These are phyloP conservation scores for Syncephalastrum racemosum DNA, from an alignment of 371 early-diverging fungal genomes.

Conservation along the genomic window DNA sequence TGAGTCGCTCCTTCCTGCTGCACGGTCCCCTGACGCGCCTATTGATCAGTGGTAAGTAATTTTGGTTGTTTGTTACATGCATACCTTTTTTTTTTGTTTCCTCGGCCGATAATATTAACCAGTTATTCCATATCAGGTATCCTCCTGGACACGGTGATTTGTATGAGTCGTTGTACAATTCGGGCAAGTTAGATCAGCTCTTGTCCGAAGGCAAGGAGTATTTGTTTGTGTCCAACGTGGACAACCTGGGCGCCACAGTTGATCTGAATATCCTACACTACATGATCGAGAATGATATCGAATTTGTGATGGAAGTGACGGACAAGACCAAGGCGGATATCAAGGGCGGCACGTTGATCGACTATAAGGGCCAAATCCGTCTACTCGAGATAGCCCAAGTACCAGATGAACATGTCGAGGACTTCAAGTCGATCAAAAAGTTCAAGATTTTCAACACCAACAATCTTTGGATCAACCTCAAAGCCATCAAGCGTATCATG, in stretches of 20 bases:
- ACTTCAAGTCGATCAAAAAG: slow-evolving; percentile 99
- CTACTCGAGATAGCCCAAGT: slow-evolving; percentile 99
- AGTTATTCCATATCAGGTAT: slow-evolving; percentile 46
- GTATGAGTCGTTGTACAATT: slow-evolving; percentile 90
- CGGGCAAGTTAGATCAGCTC: slow-evolving; percentile 94
- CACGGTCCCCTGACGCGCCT: slow-evolving; percentile 58
- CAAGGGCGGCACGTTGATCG: slow-evolving; percentile 99
- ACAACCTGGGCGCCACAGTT: slow-evolving; percentile 98
- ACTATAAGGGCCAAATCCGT: slow-evolving; percentile 93
- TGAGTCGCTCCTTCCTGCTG: slow-evolving; percentile 89
- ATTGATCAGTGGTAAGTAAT: slow-evolving; percentile 46
- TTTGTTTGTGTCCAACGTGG: slow-evolving; percentile 98
- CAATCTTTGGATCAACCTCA: slow-evolving; percentile 97
- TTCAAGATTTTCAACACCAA: slow-evolving; percentile 99
- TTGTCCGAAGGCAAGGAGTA: slow-evolving; percentile 98
- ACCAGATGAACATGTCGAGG: slow-evolving; percentile 93
- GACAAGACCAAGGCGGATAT: slow-evolving; percentile 99
- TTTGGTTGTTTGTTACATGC: too few relatives aligned
- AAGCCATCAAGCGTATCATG: slow-evolving; percentile 96
- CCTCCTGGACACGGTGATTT: slow-evolving; percentile 99
- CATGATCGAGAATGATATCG: slow-evolving; percentile 85
- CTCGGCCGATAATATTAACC: too few relatives aligned
- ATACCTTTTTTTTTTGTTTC: too few relatives aligned
- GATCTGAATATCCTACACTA: slow-evolving; percentile 93
- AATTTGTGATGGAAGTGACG: slow-evolving; percentile 99